phyloP scores from a whole-genome alignment of 2,329 filamentous ascomycete species.

The Arthrobotrys conoides region DNA sequence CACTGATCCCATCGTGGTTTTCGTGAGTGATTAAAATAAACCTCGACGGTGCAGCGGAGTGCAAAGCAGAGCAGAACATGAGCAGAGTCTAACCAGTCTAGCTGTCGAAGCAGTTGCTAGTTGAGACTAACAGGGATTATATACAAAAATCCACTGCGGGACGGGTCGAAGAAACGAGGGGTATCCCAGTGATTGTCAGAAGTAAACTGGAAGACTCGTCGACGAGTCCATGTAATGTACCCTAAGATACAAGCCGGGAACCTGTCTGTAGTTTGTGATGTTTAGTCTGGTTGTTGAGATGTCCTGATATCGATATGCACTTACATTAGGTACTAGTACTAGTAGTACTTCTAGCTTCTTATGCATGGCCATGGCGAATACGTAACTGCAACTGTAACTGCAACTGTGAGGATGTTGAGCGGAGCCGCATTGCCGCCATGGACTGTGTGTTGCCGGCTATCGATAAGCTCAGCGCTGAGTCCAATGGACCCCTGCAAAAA shows the following conservation, averaged over 20 bases:
- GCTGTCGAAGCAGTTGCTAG: constrained; percentile 15
- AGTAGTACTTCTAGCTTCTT: background rate
- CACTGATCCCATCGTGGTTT: constrained; percentile 32
- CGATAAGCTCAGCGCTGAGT: constrained; percentile 34
- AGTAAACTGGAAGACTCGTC: constrained; percentile 42
- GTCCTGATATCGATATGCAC: background rate
- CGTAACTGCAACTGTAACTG: no score
- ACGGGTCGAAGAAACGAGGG: constrained; percentile 60
- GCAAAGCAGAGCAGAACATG: background rate
- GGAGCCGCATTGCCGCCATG: constrained; percentile 37
- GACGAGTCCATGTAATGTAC: constrained; percentile 29
- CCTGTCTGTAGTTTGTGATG: background rate
- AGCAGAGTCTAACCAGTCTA: background rate
- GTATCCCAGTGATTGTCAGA: constrained; percentile 52
- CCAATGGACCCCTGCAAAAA: constrained; percentile 59
- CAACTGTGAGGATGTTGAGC: background rate
- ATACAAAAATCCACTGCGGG: constrained; percentile 57
- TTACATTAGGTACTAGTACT: no score
- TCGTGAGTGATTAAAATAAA: constrained; percentile 55
- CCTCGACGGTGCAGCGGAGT: background rate
- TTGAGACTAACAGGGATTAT: constrained; percentile 52
- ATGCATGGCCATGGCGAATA: background rate
- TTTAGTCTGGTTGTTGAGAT: background rate
- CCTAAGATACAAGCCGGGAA: constrained; percentile 15
- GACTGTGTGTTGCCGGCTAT: constrained; percentile 44